Conservation (phyloP, 352 stramenopile species). For the Globisporangium irregulare region DNA sequence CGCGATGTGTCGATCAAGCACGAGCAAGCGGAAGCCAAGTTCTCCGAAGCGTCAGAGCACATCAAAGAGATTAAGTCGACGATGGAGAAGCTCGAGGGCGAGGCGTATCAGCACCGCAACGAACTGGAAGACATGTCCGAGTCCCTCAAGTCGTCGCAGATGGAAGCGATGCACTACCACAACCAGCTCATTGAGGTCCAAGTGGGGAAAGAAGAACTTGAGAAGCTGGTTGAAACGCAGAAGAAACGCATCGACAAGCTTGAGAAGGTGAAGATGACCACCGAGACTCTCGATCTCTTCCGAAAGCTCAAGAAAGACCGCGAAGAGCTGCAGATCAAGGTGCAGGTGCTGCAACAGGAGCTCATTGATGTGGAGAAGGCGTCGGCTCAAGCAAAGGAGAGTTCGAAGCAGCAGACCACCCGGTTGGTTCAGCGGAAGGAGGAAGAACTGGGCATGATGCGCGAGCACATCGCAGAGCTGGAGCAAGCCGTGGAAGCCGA, state of each 20-base stretch:
- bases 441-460: conserved; percentile 37
- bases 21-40: conserved; percentile 22
- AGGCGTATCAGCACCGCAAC: conserved; percentile 40
- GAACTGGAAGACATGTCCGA: conserved; percentile 50
- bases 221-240: conserved; percentile 48
- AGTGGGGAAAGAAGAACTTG: conserved; percentile 38
- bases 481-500: conserved; percentile 30
- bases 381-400: conserved; percentile 10
- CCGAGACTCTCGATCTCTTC: conserved; percentile 64
- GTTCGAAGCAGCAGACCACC: conserved; percentile 20
- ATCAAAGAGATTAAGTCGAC: conserved; percentile 32
- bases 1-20: conserved; percentile 27
- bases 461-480: conserved; percentile 43
- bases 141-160: conserved; percentile 51
- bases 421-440: conserved; percentile 34
- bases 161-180: conserved; percentile 53
- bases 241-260: conserved; percentile 70
- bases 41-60: conserved; percentile 19
- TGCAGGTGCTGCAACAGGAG: conserved; percentile 34
- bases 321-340: conserved; percentile 41
- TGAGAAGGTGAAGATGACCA: conserved; percentile 85
- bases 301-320: conserved; percentile 63
- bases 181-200: conserved; percentile 42
- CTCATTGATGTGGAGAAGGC: conserved; percentile 11
- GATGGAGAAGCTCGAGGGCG: conserved; percentile 54